Percentiles rank a stretch among this genome's conserved stretches.
Conservation (phyloP, 805 yeast species). For the Candida namnaoensis region DNA sequence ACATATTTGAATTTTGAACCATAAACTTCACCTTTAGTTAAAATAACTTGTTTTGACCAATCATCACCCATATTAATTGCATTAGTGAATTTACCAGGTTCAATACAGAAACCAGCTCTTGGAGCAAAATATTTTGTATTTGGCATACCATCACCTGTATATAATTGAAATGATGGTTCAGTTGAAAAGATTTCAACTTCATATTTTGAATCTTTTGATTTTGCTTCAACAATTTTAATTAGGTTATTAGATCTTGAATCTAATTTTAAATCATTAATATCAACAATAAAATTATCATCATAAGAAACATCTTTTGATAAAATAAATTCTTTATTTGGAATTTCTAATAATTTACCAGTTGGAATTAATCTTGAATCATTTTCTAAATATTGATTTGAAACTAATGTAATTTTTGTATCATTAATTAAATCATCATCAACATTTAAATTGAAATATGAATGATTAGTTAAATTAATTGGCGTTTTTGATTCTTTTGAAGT, state of each 20-base stretch:
- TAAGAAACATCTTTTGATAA: conserved; percentile 15
- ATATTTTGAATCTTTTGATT: conserved; percentile 33
- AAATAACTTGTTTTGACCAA: conserved; percentile 41
- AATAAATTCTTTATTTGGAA: conserved; percentile 17
- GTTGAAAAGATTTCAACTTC: conserved; percentile 40
- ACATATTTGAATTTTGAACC: conserved; percentile 31
- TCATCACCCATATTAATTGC: conserved; percentile 35
- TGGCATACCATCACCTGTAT: conserved; percentile 47
- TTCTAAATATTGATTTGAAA: conserved; percentile 30
- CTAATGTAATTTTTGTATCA: conserved; percentile 29
- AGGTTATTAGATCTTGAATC: conserved; percentile 39
- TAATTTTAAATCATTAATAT: conserved; percentile 19
- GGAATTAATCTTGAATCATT: conserved; percentile 32
- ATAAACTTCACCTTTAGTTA: conserved; percentile 40
- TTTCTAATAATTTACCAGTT: conserved; percentile 33
- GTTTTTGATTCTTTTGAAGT: conserved; percentile 19
- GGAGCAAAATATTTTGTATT: conserved; percentile 21
- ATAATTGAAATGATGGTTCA: conserved; percentile 60
- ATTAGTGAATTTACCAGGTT: conserved; percentile 50
- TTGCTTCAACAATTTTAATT: conserved; percentile 31
- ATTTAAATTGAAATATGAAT: conserved; percentile 48
- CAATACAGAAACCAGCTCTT: conserved; percentile 52
- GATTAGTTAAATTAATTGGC: conserved; percentile 51
- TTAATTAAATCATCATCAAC: conserved; percentile 21
- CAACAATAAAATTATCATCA: conserved; percentile 40